Conservation (phyloP, 2,329 filamentous ascomycete genomes). For the Fusarium sp. region DNA sequence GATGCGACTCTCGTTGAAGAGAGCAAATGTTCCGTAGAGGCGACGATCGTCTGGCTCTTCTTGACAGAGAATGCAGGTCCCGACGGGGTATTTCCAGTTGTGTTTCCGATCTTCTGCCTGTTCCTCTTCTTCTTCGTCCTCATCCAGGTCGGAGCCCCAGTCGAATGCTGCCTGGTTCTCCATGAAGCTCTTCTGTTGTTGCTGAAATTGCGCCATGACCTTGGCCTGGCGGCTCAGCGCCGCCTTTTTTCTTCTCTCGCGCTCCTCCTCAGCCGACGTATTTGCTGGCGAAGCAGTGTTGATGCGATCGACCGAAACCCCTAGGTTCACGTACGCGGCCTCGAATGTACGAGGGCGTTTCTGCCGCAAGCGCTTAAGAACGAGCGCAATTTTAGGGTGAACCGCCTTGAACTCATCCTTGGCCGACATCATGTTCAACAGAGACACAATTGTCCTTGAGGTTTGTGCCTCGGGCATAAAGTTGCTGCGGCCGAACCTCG, state of each 20-base stretch:
- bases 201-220: slow-evolving; percentile 98
- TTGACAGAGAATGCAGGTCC: slow-evolving; percentile 96
- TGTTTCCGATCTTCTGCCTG: slow-evolving; percentile 75
- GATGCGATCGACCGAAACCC: slow-evolving; percentile 82
- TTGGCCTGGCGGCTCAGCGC: slow-evolving; percentile 90
- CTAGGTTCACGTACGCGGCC: slow-evolving; percentile 74
- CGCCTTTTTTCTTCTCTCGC: slow-evolving; percentile 89
- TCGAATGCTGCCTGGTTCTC: slow-evolving; percentile 89
- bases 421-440: slow-evolving; percentile 73
- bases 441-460: slow-evolving; percentile 74
- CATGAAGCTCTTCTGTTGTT: slow-evolving; percentile 96
- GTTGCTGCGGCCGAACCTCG: slow-evolving; percentile 73
- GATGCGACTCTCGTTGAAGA: slow-evolving; percentile 88
- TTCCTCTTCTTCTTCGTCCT: slow-evolving; percentile 76
- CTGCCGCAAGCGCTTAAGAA: slow-evolving; percentile 88
- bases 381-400: slow-evolving; percentile 86
- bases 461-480: slow-evolving; percentile 70
- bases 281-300: slow-evolving; percentile 87
- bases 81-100: slow-evolving; percentile 89
- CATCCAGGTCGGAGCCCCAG: slow-evolving; percentile 86
- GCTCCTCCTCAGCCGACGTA: slow-evolving; percentile 78
- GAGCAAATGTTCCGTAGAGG: slow-evolving; percentile 93
- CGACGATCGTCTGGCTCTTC: slow-evolving; percentile 93
- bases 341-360: slow-evolving; percentile 83
- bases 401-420: slow-evolving; percentile 86